Percentiles rank a stretch among this genome's conserved stretches.
Conservation (phyloP, 768 basidiomycete species). For the Tricholomella constricta region DNA sequence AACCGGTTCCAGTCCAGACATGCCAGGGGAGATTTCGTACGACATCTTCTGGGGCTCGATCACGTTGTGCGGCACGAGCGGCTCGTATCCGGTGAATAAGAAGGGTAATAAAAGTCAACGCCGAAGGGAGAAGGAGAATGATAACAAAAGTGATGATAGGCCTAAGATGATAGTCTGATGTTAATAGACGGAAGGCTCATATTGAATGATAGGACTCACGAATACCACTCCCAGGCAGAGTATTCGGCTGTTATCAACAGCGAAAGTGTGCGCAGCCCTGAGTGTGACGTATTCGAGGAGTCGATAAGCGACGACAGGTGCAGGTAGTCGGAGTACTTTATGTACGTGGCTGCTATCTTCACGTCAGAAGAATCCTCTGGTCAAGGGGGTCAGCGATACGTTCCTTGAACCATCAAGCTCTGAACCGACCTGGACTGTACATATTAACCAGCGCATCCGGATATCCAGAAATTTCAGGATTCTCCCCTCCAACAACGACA, state of each 20-base stretch:
- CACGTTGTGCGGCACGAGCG: conserved; percentile 77
- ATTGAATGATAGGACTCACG: conserved; percentile 48
- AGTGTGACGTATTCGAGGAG: conserved; percentile 77
- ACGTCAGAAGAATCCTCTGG: conserved; percentile 86
- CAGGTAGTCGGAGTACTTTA: conserved; percentile 80
- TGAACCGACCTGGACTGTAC: conserved; percentile 82
- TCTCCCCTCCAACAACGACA: conserved; percentile 89
- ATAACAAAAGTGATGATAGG: conserved; percentile 86
- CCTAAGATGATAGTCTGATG: conserved; percentile 36
- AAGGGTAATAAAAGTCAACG: conserved; percentile 86
- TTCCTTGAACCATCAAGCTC: not conserved
- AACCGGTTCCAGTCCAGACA: conserved; percentile 78
- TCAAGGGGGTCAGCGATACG: conserved; percentile 7
- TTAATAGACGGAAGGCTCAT: conserved; percentile 3
- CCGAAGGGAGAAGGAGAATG: conserved; percentile 87
- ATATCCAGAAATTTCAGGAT: conserved; percentile 62
- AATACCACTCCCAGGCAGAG: conserved; percentile 92
- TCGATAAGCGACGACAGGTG: conserved; percentile 69
- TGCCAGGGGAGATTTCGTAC: conserved; percentile 81
- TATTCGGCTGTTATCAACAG: conserved; percentile 77
- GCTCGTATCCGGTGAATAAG: conserved; percentile 87
- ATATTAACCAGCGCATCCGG: conserved; percentile 85
- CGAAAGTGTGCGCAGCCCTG: conserved; percentile 73
- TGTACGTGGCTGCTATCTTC: conserved; percentile 82
- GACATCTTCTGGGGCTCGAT: conserved; percentile 80